Base-by-base conservation (phyloP, 2,329 filamentous ascomycete species). In the Periconia sp. region DNA sequence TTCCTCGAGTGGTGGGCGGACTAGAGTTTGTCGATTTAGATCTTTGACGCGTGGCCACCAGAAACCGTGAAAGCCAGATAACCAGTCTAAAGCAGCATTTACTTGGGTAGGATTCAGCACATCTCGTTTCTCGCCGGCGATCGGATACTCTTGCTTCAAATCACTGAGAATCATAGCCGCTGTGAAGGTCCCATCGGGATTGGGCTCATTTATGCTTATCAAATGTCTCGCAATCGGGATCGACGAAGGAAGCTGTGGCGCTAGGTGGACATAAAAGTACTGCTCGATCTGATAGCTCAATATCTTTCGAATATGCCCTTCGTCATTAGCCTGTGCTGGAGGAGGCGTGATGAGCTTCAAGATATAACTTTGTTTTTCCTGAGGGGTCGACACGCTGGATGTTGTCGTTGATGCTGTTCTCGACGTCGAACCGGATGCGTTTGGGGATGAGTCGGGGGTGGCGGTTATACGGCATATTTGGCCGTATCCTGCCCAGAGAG, bases 271-370 rank as follows among this genome's bases (percentile, higher is more conserved):
- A 59, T 88, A 88, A 52, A 88, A 88, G 52, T 78, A 78, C 56
- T 85, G 83, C 63, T 88, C 85, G 3, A 86, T 81, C 32, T 83
- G 75, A 51, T 88, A 88, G 57, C 82, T 86, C 19, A 87, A 63
- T 45, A 87, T 77, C 57, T 88, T 88, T 5, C 85, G 78, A 0
- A 82, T 54, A 50, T 87, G 84, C 0, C 84, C 82, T 55, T 87
- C 84, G 25, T 84, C 78, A 3, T 68, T 36, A 4, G 52, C 40
- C n/a, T 53, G 53, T 18, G 47, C 54, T 0, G 26, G 63, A 41
- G 82, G 81, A 5, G 81, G 81, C 0, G 76, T 76, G 26, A 86
- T 82, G 39, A 83, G 72, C 57, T 87, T 87, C 5, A 87, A 64
- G 9, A 87, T 75, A 24, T 83, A 68, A 12, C 72, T 68, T 1